Conservation (phyloP, 2,329 filamentous ascomycete genomes). For the Atkinsonella hypoxylon region DNA sequence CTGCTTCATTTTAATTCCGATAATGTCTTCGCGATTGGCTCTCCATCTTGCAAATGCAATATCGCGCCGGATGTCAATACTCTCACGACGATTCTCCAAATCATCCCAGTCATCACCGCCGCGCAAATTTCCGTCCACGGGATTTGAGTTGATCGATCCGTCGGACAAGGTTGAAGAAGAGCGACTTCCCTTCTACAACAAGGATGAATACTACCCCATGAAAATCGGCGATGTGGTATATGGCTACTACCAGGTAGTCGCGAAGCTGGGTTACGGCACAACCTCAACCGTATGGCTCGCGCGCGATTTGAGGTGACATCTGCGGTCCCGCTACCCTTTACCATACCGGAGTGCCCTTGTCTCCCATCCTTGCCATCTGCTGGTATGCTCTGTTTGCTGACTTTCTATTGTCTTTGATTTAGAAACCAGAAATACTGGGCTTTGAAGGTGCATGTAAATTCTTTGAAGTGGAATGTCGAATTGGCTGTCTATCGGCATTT, state of each 20-base stretch:
- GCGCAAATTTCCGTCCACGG: background rate
- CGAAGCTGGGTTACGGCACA: constrained; percentile 30
- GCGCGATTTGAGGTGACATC: constrained; percentile 18
- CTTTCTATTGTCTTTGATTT: background rate
- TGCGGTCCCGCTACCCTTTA: background rate
- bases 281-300: constrained; percentile 31
- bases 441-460: constrained; percentile 23
- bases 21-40: background rate
- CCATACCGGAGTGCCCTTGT: background rate
- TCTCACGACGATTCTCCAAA: background rate
- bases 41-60: background rate
- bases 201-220: constrained; percentile 3
- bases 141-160: background rate
- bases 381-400: background rate
- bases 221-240: constrained; percentile 1
- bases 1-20: background rate
- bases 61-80: background rate
- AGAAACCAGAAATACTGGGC: constrained; percentile 16
- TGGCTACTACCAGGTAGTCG: constrained; percentile 17
- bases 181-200: background rate
- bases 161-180: constrained; percentile 1
- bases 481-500: constrained; percentile 18
- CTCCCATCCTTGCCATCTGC: too few species aligned
- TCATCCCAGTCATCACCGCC: background rate
- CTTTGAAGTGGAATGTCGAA: constrained; percentile 17